Conservation (phyloP, 495 filamentous ascomycete genomes). For the Penicillium samsonianum region DNA sequence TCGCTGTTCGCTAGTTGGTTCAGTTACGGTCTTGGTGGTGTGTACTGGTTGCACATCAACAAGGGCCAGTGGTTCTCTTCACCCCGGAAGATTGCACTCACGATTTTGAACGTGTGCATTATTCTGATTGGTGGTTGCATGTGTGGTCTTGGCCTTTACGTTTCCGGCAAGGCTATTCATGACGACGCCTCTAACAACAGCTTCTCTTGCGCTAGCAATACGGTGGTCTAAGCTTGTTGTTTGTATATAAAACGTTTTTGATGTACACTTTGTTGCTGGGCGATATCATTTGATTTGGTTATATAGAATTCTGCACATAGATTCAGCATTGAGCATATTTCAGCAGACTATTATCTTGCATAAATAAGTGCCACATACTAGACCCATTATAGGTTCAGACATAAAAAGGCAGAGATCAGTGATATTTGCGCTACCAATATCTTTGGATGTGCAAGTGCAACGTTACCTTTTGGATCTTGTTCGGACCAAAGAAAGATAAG, state of each 20-base stretch:
- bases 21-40: conserved; percentile 43
- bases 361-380: neutral
- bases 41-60: conserved; percentile 51
- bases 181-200: conserved; percentile 30
- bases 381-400: neutral
- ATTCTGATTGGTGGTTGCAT: conserved; percentile 38
- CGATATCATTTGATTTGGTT: conserved; percentile 10
- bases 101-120: conserved; percentile 34
- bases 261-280: conserved; percentile 3
- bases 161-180: conserved; percentile 40
- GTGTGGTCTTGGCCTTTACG: conserved; percentile 42
- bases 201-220: conserved; percentile 42
- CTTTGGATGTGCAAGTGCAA: neutral
- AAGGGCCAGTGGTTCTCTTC: conserved; percentile 37
- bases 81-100: conserved; percentile 39
- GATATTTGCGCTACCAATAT: neutral
- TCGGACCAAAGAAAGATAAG: neutral
- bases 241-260: neutral
- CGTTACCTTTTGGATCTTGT: too few relatives aligned
- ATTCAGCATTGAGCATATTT: conserved; percentile 6
- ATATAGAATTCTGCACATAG: conserved; percentile 12
- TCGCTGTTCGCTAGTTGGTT: conserved; percentile 42
- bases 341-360: neutral
- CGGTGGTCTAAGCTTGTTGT: conserved; percentile 10
- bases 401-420: neutral